A percentile compares a stretch with the other conserved stretches of the same genome.
These are phyloP conservation scores for Sideroxylon spinosum DNA, from an alignment of 179 eudicot species.

Conservation along the genomic window DNA sequence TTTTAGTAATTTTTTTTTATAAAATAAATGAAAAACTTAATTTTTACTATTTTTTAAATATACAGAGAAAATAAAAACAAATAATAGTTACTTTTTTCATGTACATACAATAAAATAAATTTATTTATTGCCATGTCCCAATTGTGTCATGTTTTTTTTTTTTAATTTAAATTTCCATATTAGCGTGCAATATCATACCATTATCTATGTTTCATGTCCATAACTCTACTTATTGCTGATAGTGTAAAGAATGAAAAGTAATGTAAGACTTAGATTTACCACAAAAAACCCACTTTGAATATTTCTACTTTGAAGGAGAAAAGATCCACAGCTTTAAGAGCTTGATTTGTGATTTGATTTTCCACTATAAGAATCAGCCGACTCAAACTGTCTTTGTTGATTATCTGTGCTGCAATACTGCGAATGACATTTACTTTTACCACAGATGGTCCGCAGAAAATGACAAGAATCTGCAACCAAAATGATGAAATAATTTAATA, in stretches of 20 bases:
- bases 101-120: no score
- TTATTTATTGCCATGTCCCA: no score
- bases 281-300: slow-evolving; percentile 54
- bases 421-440: slow-evolving; percentile 63
- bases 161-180: no score
- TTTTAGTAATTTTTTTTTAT: no score
- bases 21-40: no score
- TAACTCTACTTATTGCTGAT: no score
- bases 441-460: slow-evolving; percentile 51
- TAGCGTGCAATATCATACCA: no score
- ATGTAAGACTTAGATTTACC: neutral
- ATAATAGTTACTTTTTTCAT: no score
- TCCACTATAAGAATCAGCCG: slow-evolving; percentile 69
- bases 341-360: slow-evolving; percentile 63
- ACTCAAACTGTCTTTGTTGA: slow-evolving; percentile 53
- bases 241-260: neutral
- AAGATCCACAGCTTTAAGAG: slow-evolving; percentile 54
- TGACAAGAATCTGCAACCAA: slow-evolving; percentile 57
- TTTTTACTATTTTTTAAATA: no score
- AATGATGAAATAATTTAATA: neutral
- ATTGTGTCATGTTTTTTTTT: no score
- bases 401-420: slow-evolving; percentile 44
- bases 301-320: slow-evolving; percentile 72
- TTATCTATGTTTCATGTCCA: no score
- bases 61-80: no score